These are phyloP conservation scores for Ascochyta lentis DNA, from an alignment of 2,329 filamentous ascomycete genomes.

Conservation along the genomic window DNA sequence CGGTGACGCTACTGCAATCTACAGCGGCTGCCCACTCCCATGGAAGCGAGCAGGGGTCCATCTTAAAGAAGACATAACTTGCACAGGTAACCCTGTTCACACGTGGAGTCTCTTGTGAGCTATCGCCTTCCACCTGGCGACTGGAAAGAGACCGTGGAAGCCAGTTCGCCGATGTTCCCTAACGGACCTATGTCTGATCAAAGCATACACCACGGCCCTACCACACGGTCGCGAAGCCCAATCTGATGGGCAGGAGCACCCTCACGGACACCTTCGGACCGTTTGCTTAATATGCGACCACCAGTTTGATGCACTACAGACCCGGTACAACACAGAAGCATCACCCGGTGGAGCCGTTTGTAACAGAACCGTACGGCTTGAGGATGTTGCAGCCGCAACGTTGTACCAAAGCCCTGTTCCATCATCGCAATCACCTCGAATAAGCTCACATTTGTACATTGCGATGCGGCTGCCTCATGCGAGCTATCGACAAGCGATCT, in stretches of 20 bases:
- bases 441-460: constrained; percentile 18
- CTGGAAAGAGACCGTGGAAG: constrained; percentile 33
- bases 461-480: constrained; percentile 25
- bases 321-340: constrained; percentile 14
- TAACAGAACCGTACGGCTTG: constrained; percentile 34
- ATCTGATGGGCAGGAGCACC: constrained; percentile 14
- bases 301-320: constrained; percentile 13
- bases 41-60: constrained; percentile 44
- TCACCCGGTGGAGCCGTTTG: constrained; percentile 7
- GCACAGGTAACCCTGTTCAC: constrained; percentile 42
- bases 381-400: constrained; percentile 35
- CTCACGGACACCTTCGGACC: constrained; percentile 23
- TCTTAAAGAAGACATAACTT: constrained; percentile 36
- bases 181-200: constrained; percentile 21
- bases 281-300: constrained; percentile 34
- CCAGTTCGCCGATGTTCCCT: constrained; percentile 24
- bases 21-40: constrained; percentile 44
- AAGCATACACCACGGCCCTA: constrained; percentile 12
- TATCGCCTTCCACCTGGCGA: constrained; percentile 32
- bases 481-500: constrained; percentile 20
- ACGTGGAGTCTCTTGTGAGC: constrained; percentile 39
- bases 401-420: constrained; percentile 31
- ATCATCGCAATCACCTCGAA: constrained; percentile 22
- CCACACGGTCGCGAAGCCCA: constrained; percentile 15
- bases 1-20: constrained; percentile 43